These are phyloP conservation scores for Tolypocladium paradoxum DNA, from an alignment of 2,329 filamentous ascomycete genomes.

Conservation along the genomic window DNA sequence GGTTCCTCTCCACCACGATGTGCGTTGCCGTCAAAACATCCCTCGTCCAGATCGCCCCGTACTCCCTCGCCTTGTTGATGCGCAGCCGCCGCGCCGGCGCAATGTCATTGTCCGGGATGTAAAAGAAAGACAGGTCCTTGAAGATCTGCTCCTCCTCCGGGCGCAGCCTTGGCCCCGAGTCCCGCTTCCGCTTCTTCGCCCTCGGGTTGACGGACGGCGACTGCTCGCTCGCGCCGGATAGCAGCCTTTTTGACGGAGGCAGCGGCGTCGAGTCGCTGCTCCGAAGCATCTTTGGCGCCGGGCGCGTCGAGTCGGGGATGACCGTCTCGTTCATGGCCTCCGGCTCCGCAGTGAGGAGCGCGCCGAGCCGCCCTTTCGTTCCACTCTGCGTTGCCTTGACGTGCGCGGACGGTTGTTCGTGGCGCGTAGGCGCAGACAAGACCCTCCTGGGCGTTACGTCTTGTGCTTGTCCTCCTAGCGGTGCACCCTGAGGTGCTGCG, in stretches of 20 bases:
- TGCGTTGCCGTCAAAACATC: conserved; percentile 56
- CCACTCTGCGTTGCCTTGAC: conserved; percentile 21
- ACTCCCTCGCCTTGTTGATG: conserved; percentile 64
- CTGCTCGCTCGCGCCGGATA: conserved; percentile 4
- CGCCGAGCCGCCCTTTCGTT: conserved; percentile 10
- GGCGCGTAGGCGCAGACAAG: conserved; percentile 2
- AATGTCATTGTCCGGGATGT: conserved; percentile 72
- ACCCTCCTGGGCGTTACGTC: conserved; percentile 7
- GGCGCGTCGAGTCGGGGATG: conserved; percentile 14
- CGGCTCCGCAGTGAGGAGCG: conserved; percentile 6
- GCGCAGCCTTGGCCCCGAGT: conserved; percentile 28
- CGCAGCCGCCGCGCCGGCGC: conserved; percentile 55
- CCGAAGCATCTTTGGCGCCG: conserved; percentile 7
- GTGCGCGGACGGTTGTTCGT: not conserved
- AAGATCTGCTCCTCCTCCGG: conserved; percentile 49
- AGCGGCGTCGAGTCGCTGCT: conserved; percentile 21
- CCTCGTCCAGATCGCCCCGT: conserved; percentile 63
- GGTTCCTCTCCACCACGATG: conserved; percentile 62
- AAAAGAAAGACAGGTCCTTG: conserved; percentile 54
- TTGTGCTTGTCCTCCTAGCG: not conserved
- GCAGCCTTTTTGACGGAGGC: conserved; percentile 8
- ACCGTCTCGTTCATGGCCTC: conserved; percentile 15
- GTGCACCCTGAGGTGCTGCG: not conserved
- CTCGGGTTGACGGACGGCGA: conserved; percentile 13
- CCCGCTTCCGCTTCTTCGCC: conserved; percentile 36